Percentiles rank a stretch among this genome's conserved stretches.
These are phyloP conservation scores for Carex scoparia DNA, from an alignment of 176 grass and related monocot genomes.

Conservation along the genomic window DNA sequence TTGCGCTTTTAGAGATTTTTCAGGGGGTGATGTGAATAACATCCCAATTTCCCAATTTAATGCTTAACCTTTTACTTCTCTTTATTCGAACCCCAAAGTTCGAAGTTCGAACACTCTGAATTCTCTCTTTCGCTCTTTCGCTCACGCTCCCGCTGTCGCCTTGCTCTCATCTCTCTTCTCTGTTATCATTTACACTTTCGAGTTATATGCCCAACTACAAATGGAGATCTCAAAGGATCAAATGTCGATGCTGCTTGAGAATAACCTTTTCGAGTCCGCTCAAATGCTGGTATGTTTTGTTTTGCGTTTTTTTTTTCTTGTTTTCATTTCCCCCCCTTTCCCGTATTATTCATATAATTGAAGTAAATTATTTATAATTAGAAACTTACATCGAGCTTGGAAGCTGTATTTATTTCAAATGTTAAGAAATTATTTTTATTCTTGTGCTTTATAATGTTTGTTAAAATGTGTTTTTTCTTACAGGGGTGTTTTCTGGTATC, in stretches of 20 bases:
- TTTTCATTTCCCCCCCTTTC: not conserved
- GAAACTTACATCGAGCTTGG: not conserved
- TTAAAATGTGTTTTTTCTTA: constrained; percentile 6
- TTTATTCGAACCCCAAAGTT: constrained; percentile 23
- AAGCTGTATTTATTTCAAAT: not conserved
- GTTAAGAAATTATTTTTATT: not conserved
- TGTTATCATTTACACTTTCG: not conserved
- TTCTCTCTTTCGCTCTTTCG: not conserved
- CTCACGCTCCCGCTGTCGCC: not conserved
- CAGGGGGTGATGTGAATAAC: not conserved
- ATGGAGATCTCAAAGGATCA: constrained; percentile 86
- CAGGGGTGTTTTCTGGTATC: constrained; percentile 89
- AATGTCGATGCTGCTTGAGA: constrained; percentile 74
- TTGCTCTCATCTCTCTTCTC: not conserved
- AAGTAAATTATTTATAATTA: not conserved
- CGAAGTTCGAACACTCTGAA: not conserved
- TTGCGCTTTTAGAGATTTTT: not conserved
- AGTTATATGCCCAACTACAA: not conserved
- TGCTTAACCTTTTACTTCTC: not conserved
- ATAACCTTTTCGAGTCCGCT: constrained; percentile 70
- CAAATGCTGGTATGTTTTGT: constrained; percentile 53
- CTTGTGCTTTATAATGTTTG: not conserved
- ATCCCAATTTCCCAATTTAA: not conserved
- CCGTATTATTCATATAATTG: not conserved
- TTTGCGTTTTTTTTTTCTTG: not conserved